Conservation (phyloP, 768 basidiomycete genomes). For the Aureoboletus auriporus region DNA sequence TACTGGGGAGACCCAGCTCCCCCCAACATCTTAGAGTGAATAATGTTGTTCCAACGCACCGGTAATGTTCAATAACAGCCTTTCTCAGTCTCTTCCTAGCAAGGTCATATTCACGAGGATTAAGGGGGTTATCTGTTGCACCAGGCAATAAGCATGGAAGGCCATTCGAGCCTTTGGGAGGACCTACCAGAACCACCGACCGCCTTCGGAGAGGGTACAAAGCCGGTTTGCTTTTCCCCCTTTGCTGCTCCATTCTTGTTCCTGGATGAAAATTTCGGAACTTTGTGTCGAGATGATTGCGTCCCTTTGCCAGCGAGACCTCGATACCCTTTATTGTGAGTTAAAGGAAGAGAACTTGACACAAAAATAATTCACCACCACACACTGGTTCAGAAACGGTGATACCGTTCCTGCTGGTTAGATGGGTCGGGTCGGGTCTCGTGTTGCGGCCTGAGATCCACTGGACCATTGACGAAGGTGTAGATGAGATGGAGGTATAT, state of each 20-base stretch:
- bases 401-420: background rate
- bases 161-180: background rate
- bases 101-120: slow-evolving; percentile 76
- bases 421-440: background rate
- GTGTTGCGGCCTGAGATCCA: background rate
- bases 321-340: background rate
- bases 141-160: background rate
- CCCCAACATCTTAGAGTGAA: background rate
- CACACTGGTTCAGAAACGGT: slow-evolving; percentile 1
- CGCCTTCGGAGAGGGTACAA: background rate
- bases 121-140: slow-evolving; percentile 24
- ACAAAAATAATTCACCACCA: slow-evolving; percentile 2
- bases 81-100: slow-evolving; percentile 86
- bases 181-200: background rate
- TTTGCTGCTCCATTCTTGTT: background rate
- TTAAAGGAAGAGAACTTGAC: background rate
- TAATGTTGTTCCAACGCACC: slow-evolving; percentile 34
- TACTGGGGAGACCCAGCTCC: background rate
- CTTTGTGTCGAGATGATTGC: background rate
- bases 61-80: slow-evolving; percentile 82
- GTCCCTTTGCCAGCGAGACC: background rate
- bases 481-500: slow-evolving; percentile 1
- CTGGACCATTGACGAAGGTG: slow-evolving; percentile 3
- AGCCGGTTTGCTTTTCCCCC: background rate
- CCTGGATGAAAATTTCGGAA: background rate